Percentiles rank a stretch among this genome's conserved stretches.
phyloP scores from a whole-genome alignment of 2,329 filamentous ascomycete genomes.

The Daldinia sp. region DNA sequence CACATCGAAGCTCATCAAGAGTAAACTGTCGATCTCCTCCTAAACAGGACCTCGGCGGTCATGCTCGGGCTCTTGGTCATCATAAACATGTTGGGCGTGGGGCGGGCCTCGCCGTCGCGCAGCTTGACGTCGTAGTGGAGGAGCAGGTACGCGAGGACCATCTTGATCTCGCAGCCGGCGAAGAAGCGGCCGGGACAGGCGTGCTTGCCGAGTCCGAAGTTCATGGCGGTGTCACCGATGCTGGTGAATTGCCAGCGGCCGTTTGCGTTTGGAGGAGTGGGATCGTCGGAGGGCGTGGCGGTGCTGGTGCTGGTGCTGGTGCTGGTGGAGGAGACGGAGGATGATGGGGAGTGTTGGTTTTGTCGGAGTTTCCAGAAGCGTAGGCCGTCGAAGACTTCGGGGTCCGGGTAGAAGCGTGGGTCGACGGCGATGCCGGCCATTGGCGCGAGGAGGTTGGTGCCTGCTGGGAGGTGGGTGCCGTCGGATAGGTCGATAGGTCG shows the following conservation, averaged over 20 bases:
- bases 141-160: constrained; percentile 52
- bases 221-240: constrained; percentile 49
- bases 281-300: neutral
- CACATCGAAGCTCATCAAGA: neutral
- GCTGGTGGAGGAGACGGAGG: neutral
- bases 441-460: constrained; percentile 54
- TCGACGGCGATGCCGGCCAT: constrained; percentile 50
- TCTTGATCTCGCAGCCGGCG: constrained; percentile 55
- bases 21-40: constrained; percentile 29
- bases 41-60: constrained; percentile 45
- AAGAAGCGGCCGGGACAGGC: constrained; percentile 57
- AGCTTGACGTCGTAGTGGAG: constrained; percentile 52
- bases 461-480: constrained; percentile 58
- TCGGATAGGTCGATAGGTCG: constrained; percentile 61
- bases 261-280: neutral
- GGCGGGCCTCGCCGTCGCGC: constrained; percentile 42
- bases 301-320: neutral
- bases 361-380: constrained; percentile 50
- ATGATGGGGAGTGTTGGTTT: constrained; percentile 6
- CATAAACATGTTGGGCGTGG: constrained; percentile 46
- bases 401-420: constrained; percentile 48
- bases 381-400: constrained; percentile 50
- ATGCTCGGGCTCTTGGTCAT: constrained; percentile 47
- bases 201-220: constrained; percentile 52
- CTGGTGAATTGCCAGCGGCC: constrained; percentile 47